phyloP scores from a whole-genome alignment of 768 basidiomycete genomes.

The Leccinellum luteum region DNA sequence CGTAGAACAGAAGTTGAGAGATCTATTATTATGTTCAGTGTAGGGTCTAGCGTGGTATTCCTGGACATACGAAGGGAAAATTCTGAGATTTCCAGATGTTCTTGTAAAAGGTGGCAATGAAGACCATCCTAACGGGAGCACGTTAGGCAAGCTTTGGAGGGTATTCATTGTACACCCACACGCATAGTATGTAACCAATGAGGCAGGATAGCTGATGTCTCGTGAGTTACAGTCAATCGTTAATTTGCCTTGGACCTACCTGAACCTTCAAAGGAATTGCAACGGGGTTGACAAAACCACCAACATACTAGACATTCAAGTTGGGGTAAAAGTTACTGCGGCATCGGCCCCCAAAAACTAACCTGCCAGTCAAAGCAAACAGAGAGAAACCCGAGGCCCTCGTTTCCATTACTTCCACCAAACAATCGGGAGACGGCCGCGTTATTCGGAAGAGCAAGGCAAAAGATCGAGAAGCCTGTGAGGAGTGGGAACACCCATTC shows the following conservation, averaged over 20 bases:
- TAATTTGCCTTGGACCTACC: slow-evolving; percentile 10
- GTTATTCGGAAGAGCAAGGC: slow-evolving; percentile 51
- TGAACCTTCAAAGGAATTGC: slow-evolving; percentile 55
- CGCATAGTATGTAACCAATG: slow-evolving; percentile 49
- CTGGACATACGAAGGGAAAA: slow-evolving; percentile 55
- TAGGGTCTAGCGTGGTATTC: not conserved
- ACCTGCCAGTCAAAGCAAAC: slow-evolving; percentile 63
- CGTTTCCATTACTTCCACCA: slow-evolving; percentile 61
- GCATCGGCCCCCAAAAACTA: slow-evolving; percentile 19
- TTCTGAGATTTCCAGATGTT: slow-evolving; percentile 58
- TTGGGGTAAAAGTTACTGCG: not conserved
- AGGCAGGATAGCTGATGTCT: slow-evolving; percentile 39
- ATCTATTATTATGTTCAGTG: slow-evolving; percentile 28
- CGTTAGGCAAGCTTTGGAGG: not conserved
- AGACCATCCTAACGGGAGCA: slow-evolving; percentile 29
- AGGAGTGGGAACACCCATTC: slow-evolving; percentile 52
- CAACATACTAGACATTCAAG: slow-evolving; percentile 19
- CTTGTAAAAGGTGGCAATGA: slow-evolving; percentile 36
- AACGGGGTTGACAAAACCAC: slow-evolving; percentile 41
- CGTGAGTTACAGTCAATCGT: not conserved
- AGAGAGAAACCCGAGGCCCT: slow-evolving; percentile 59
- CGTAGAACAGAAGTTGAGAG: slow-evolving; percentile 48
- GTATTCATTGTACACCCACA: slow-evolving; percentile 32
- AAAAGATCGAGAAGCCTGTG: slow-evolving; percentile 61
- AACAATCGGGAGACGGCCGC: slow-evolving; percentile 53